Percentiles rank a stretch among this genome's conserved stretches.
Evolutionary conservation across 352 stramenopile species (phyloP).

Genomic region (Phytophthora fragariaefolia): DNA sequence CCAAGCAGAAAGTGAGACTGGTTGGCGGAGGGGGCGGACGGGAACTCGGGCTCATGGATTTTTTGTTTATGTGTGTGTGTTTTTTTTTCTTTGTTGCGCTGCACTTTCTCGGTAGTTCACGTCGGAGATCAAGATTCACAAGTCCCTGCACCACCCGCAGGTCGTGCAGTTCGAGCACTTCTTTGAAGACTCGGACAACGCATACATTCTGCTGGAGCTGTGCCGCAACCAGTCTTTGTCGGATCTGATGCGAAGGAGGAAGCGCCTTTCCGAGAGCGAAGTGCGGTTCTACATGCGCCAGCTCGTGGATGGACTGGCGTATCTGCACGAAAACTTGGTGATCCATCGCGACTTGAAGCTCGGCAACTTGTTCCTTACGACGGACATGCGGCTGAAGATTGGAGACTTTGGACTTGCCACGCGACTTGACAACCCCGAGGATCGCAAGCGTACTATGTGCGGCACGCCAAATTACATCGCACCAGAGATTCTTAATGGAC

Average conservation of each 20-base stretch:
- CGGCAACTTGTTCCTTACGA: conserved; percentile 97
- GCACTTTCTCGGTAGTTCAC: conserved; percentile 79
- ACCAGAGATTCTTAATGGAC: conserved; percentile 92
- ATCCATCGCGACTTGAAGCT: conserved; percentile 99
- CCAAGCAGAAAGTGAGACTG: conserved; percentile 93
- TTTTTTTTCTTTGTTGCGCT: conserved; percentile 16
- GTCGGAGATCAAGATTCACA: conserved; percentile 99
- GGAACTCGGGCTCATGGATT: conserved; percentile 10
- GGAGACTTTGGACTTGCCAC: conserved; percentile 96
- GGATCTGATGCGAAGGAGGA: conserved; percentile 95
- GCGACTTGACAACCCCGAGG: conserved; percentile 79
- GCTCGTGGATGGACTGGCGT: conserved; percentile 93
- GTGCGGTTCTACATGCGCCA: conserved; percentile 94
- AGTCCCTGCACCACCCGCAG: conserved; percentile 93
- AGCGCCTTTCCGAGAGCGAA: conserved; percentile 95
- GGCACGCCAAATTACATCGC: conserved; percentile 95
- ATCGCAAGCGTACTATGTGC: conserved; percentile 97
- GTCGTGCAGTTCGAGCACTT: conserved; percentile 98
- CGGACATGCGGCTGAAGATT: conserved; percentile 96
- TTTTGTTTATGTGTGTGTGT: too few species aligned
- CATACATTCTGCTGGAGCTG: conserved; percentile 98
- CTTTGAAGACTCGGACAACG: conserved; percentile 97
- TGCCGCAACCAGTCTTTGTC: conserved; percentile 97
- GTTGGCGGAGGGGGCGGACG: background rate
- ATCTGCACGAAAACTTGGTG: conserved; percentile 94